phyloP scores from a whole-genome alignment of 805 yeast species.

The Hanseniaspora meyeri region DNA sequence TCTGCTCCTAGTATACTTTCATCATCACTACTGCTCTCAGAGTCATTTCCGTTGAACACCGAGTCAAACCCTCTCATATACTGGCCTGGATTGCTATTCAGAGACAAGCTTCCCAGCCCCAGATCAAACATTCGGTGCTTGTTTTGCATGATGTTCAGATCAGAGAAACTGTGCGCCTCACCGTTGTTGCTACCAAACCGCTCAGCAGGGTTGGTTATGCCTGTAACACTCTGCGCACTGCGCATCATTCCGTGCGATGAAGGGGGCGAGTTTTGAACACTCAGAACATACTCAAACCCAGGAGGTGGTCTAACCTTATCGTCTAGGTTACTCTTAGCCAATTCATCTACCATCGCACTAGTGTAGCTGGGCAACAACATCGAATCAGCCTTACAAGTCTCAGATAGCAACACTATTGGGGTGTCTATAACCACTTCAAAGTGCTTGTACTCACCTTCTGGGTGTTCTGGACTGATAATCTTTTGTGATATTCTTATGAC shows the following conservation, averaged over 20 bases:
- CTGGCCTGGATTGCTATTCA: background rate
- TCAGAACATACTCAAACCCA: conserved; percentile 53
- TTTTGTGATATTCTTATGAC: conserved; percentile 46
- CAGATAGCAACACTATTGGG: conserved; percentile 47
- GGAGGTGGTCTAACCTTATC: conserved; percentile 34
- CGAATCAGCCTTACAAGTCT: conserved; percentile 29
- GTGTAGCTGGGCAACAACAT: conserved; percentile 31
- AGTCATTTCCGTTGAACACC: background rate
- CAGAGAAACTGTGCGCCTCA: background rate
- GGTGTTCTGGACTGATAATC: conserved; percentile 38
- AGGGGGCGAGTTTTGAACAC: conserved; percentile 36
- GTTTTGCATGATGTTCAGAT: background rate
- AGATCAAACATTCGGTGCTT: background rate
- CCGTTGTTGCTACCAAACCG: background rate
- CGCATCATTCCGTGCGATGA: conserved; percentile 21
- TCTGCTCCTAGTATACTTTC: background rate
- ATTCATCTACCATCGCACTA: conserved; percentile 18
- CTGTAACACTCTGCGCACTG: background rate
- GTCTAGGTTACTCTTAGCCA: background rate
- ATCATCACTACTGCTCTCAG: conserved; percentile 2
- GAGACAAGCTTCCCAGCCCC: background rate
- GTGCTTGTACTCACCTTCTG: conserved; percentile 44
- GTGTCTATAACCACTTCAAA: conserved; percentile 74
- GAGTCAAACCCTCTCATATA: background rate
- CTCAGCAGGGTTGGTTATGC: background rate